Conservation (phyloP, 768 basidiomycete genomes). For the Punctularia strigosozonata region DNA sequence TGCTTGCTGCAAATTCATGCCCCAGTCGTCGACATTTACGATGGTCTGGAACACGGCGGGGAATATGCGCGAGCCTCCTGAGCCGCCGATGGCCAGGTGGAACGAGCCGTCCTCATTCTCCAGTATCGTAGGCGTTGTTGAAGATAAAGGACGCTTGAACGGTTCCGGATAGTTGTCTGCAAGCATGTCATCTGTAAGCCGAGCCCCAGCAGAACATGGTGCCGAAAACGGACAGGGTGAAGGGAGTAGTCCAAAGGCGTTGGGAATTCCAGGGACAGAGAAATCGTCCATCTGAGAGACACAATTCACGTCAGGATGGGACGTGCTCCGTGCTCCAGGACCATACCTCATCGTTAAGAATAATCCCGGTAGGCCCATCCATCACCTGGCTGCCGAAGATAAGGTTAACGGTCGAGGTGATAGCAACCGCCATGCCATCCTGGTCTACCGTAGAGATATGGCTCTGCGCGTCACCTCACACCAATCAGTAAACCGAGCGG, state of each 20-base stretch:
- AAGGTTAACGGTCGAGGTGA: conserved; percentile 85
- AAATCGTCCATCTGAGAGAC: conserved; percentile 76
- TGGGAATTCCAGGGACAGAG: conserved; percentile 72
- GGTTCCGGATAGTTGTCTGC: conserved; percentile 85
- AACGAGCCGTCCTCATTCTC: conserved; percentile 67
- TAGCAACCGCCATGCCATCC: conserved; percentile 74
- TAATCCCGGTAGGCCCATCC: conserved; percentile 77
- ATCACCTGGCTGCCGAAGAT: conserved; percentile 85
- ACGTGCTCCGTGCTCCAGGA: not conserved
- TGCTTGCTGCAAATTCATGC: conserved; percentile 64
- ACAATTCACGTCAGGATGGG: not conserved
- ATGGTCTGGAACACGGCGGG: conserved; percentile 68
- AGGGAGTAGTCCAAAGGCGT: conserved; percentile 72
- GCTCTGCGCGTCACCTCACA: conserved; percentile 33
- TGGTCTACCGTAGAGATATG: conserved; percentile 78
- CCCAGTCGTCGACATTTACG: conserved; percentile 67
- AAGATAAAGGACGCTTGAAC: conserved; percentile 85
- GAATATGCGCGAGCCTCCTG: conserved; percentile 85
- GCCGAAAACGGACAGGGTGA: conserved; percentile 56
- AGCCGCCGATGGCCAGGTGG: conserved; percentile 66
- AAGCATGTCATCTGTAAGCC: no score
- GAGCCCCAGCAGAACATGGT: no score
- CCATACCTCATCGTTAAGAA: conserved; percentile 77
- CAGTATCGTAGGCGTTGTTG: conserved; percentile 69
- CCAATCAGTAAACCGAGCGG: not conserved